Evolutionary conservation across 805 yeast species (phyloP).

Genomic region (Tetrapisispora namnaoensis): DNA sequence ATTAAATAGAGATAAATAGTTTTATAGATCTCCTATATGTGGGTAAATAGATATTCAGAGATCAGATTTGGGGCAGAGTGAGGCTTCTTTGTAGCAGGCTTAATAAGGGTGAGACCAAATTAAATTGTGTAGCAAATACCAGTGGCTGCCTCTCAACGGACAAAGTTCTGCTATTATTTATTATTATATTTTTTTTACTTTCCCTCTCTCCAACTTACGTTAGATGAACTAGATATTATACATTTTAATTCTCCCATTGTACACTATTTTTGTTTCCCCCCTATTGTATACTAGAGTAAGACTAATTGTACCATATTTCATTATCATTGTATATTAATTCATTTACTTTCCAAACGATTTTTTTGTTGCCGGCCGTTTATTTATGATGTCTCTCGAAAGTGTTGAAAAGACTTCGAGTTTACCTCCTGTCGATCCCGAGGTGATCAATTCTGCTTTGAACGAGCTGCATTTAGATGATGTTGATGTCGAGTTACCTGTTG

Average conservation of each 20-base stretch:
- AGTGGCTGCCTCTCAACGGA: not conserved
- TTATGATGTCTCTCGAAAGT: slow-evolving; percentile 3
- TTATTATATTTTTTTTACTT: too few species aligned
- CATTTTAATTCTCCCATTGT: not conserved
- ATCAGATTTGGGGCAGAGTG: too few species aligned
- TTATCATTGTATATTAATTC: not conserved
- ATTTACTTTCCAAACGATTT: not conserved
- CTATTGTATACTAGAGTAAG: not conserved
- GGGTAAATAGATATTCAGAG: too few species aligned
- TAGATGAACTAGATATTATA: not conserved
- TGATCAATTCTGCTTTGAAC: slow-evolving; percentile 25
- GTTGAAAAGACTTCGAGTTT: slow-evolving; percentile 1
- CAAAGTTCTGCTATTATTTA: not conserved
- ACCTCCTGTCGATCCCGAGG: slow-evolving; percentile 20
- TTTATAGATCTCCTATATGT: too few species aligned
- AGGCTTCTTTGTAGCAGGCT: too few species aligned
- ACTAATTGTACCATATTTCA: slow-evolving; percentile 1
- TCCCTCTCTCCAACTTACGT: not conserved
- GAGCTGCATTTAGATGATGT: slow-evolving; percentile 25
- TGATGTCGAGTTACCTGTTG: slow-evolving; percentile 6
- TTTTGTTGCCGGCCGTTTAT: not conserved
- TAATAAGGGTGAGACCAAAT: not conserved
- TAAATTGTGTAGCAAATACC: not conserved
- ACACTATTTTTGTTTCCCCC: not conserved
- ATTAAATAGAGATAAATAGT: too few species aligned